Evolutionary conservation across 768 basidiomycete genomes (phyloP).

Genomic region (Leccinum obscurum): DNA sequence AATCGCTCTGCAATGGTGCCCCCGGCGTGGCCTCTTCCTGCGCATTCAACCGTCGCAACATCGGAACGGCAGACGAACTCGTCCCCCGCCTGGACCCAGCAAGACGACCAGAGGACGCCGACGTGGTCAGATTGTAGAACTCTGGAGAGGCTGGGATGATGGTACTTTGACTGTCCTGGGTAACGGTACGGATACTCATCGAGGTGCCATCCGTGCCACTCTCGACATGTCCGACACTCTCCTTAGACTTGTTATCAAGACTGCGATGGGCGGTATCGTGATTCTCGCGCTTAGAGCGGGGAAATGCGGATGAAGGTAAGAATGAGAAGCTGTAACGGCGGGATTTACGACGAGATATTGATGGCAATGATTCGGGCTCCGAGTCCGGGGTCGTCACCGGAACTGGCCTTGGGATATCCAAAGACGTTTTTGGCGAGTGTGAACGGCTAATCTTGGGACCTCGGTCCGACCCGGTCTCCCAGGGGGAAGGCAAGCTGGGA

Average conservation of each 20-base stretch:
- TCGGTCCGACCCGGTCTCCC: background rate
- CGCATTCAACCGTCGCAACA: conserved; percentile 21
- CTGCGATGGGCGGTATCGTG: background rate
- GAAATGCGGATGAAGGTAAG: conserved; percentile 21
- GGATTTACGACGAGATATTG: conserved; percentile 8
- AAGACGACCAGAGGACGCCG: conserved; percentile 7
- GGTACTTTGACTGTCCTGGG: conserved; percentile 22
- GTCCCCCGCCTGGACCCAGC: background rate
- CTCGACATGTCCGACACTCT: conserved; percentile 2
- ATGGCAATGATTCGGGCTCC: background rate
- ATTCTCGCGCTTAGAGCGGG: conserved; percentile 22
- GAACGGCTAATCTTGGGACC: background rate
- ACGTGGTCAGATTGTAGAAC: conserved; percentile 10
- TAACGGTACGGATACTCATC: conserved; percentile 24
- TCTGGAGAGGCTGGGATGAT: conserved; percentile 6
- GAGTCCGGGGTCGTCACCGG: background rate
- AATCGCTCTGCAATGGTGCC: background rate
- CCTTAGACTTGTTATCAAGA: background rate
- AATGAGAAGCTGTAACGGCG: conserved; percentile 30
- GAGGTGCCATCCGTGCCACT: conserved; percentile 22
- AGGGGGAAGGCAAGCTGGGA: too few relatives aligned
- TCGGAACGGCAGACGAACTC: conserved; percentile 12
- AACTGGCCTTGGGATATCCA: background rate
- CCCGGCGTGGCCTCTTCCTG: conserved; percentile 11
- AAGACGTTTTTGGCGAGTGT: background rate